Base-by-base conservation (phyloP, 371 early-diverging fungal species). In the Saksenaea vasiformis region DNA sequence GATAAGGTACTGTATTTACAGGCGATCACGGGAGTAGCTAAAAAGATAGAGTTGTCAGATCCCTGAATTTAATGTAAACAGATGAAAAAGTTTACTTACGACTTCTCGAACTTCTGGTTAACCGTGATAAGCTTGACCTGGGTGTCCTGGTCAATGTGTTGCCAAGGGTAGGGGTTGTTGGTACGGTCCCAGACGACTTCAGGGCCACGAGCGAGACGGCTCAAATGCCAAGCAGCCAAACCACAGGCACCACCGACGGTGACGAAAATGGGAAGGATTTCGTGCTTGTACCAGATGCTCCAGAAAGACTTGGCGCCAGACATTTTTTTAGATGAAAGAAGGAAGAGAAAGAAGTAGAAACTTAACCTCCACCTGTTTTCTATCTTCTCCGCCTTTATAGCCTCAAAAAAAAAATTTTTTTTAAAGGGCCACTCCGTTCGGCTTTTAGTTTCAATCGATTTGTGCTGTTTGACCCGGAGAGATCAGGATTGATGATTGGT, bases 91-190 rank as follows among this genome's bases (percentile, higher is more conserved):
- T 34, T 36, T 17, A 69, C 77, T 76, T 80, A 77, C 76, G 41
- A 66, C 71, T 83, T 83, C 43, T 68, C 77, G 62, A 79, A 83
- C 74, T 83, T 76, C 67, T 79, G 80, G 76, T 83, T 83, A 70
- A 79, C 78, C 58, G 83, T 77, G 75, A 78, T 75, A 51, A 76
- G 58, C 76, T 83, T 83, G 72, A 79, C 76, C 62, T 83, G 80
- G 44, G 78, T 78, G 64, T 76, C 68, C 61, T 83, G 78, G 62
- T 76, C 77, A 73, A 83, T 74, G 83, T 83, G 69, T 74, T 75
- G 78, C 80, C 80, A 83, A 54, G 82, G 82, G 71, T 77, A 79
- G 71, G 82, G 82, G 76, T 82, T 82, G 71, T 70, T 73, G 61
- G 64, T 69, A 58, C 80, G 78, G 56, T 79, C 83, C 83, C 83